Conservation (phyloP, 2,329 filamentous ascomycete species). For the Stemphylium lycopersici region DNA sequence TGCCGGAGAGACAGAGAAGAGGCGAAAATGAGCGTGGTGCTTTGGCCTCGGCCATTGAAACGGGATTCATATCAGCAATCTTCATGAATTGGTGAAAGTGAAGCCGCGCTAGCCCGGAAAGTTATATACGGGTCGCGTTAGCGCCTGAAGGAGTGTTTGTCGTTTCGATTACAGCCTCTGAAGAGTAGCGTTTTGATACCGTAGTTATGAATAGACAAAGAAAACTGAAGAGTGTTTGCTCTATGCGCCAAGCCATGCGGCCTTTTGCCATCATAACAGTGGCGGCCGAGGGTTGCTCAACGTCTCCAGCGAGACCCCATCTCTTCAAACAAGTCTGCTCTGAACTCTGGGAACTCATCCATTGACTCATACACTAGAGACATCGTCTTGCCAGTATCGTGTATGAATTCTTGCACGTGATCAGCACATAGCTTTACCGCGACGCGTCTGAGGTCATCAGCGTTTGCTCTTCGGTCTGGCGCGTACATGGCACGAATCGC, state of each 20-base stretch:
- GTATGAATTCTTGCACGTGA: conserved; percentile 37
- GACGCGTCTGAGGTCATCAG: conserved; percentile 27
- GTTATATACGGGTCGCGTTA: not conserved
- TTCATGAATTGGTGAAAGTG: conserved; percentile 3
- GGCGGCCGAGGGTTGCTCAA: not conserved
- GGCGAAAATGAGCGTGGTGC: not conserved
- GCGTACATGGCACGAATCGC: conserved; percentile 36
- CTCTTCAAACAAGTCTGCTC: conserved; percentile 39
- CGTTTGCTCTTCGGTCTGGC: conserved; percentile 27
- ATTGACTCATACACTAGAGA: conserved; percentile 35
- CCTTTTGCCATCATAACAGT: not conserved
- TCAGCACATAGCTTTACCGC: conserved; percentile 38
- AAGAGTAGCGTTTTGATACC: not conserved
- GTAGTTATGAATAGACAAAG: not conserved
- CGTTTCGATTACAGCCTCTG: no score
- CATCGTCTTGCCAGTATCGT: conserved; percentile 34
- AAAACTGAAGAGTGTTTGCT: not conserved
- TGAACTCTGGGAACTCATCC: conserved; percentile 40
- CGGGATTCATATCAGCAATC: not conserved
- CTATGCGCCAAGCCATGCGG: not conserved
- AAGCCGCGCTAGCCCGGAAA: not conserved
- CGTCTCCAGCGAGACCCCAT: conserved; percentile 35
- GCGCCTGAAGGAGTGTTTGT: not conserved
- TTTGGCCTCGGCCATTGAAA: not conserved
- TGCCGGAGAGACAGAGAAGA: not conserved